phyloP scores from a whole-genome alignment of 2,329 filamentous ascomycete genomes.

The Hymenoscyphus linearis region DNA sequence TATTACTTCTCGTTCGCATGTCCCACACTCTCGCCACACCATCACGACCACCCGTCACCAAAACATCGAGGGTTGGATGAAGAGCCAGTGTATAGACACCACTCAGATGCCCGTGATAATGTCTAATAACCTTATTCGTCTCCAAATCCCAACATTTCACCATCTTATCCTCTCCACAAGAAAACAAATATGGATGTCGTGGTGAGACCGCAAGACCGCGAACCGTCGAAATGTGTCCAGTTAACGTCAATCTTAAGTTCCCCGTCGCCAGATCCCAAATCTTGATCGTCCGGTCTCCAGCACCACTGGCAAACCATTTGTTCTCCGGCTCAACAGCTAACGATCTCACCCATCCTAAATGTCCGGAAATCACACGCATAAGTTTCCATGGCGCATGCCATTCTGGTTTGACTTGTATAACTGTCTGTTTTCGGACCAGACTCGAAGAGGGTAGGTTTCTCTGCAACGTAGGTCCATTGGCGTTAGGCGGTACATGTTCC shows the following conservation, averaged over 20 bases:
- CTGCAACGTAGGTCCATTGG: conserved; percentile 48
- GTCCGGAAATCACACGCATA: conserved; percentile 94
- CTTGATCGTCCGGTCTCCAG: conserved; percentile 95
- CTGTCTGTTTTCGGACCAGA: conserved; percentile 53
- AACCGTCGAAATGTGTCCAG: conserved; percentile 90
- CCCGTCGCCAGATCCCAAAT: conserved; percentile 96
- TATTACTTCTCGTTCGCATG: conserved; percentile 92
- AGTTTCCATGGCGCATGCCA: conserved; percentile 99
- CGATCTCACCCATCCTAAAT: conserved; percentile 88
- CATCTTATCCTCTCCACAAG: conserved; percentile 98
- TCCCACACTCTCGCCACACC: conserved; percentile 96
- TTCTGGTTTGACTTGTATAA: conserved; percentile 71
- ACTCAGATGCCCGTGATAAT: conserved; percentile 95
- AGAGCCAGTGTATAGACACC: conserved; percentile 90
- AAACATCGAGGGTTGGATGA: conserved; percentile 91
- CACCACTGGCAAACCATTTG: conserved; percentile 94
- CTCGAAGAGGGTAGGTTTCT: conserved; percentile 47
- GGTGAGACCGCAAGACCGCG: conserved; percentile 88
- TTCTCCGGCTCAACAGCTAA: conserved; percentile 93
- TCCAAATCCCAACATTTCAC: conserved; percentile 99
- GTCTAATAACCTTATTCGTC: conserved; percentile 98
- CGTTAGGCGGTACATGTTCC: conserved; percentile 44
- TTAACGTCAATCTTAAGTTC: conserved; percentile 76
- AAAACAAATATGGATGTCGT: conserved; percentile 93
- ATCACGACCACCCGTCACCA: conserved; percentile 91